These are phyloP conservation scores for Brassica napus DNA, from an alignment of 345 rosid species.

Conservation along the genomic window Da-Ae NC_063437.1:8027001-8027500, in stretches of 20 bases:
- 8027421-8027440: constrained; percentile 75
- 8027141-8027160: constrained; percentile 44
- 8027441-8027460: constrained; percentile 92
- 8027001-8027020: constrained; percentile 67
- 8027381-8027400: constrained; percentile 1
- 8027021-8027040: constrained; percentile 23
- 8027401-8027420: constrained; percentile 60
- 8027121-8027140: background rate
- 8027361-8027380: constrained; percentile 14
- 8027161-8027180: constrained; percentile 76
- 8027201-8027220: constrained; percentile 86
- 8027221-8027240: constrained; percentile 54
- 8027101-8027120: constrained; percentile 2
- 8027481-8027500: constrained; percentile 82
- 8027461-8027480: constrained; percentile 95
- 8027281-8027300: constrained; percentile 43
- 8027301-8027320: constrained; percentile 56
- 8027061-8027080: constrained; percentile 4
- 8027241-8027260: constrained; percentile 40
- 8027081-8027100: background rate
- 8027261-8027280: constrained; percentile 42
- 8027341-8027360: constrained; percentile 22
- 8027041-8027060: background rate
- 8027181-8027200: constrained; percentile 81
- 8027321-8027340: constrained; percentile 56